phyloP scores from a whole-genome alignment of 2,329 filamentous ascomycete species.

The Moelleriella libera region DNA sequence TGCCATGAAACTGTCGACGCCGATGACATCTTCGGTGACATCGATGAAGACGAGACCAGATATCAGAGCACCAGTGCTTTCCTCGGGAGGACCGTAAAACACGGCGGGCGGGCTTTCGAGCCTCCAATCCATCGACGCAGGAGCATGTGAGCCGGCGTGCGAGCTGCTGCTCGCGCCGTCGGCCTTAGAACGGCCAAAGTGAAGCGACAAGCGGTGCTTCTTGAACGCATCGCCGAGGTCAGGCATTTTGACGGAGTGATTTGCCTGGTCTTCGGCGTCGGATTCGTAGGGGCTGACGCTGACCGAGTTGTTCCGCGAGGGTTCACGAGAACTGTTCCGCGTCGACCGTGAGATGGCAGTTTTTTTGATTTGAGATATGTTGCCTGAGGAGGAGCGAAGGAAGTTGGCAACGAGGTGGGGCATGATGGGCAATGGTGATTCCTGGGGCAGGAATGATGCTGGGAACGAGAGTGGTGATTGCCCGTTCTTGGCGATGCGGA shows the following conservation, averaged over 20 bases:
- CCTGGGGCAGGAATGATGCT: neutral
- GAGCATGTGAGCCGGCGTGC: slow-evolving; percentile 21
- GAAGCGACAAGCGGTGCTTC: slow-evolving; percentile 26
- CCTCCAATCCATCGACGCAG: slow-evolving; percentile 34
- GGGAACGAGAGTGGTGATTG: neutral
- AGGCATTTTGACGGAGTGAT: slow-evolving; percentile 19
- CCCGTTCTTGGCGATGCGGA: neutral
- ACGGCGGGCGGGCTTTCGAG: slow-evolving; percentile 83
- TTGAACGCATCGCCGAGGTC: slow-evolving; percentile 23
- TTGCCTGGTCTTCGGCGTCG: slow-evolving; percentile 18
- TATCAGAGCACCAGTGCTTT: slow-evolving; percentile 71
- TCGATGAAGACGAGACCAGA: slow-evolving; percentile 69
- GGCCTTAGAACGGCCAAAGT: slow-evolving; percentile 15
- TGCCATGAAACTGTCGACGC: slow-evolving; percentile 62
- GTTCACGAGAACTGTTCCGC: slow-evolving; percentile 15
- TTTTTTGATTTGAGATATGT: slow-evolving; percentile 35
- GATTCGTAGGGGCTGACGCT: slow-evolving; percentile 19
- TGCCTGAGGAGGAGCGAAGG: slow-evolving; percentile 41
- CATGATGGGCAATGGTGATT: slow-evolving; percentile 25
- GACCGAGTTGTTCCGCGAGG: slow-evolving; percentile 13
- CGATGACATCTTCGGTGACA: slow-evolving; percentile 50
- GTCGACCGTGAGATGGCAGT: slow-evolving; percentile 14
- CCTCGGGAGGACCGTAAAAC: slow-evolving; percentile 61
- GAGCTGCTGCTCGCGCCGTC: neutral
- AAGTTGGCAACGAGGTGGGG: slow-evolving; percentile 44